Base-by-base conservation (phyloP, 164 flowering plant genomes). In the Piper longum region DNA sequence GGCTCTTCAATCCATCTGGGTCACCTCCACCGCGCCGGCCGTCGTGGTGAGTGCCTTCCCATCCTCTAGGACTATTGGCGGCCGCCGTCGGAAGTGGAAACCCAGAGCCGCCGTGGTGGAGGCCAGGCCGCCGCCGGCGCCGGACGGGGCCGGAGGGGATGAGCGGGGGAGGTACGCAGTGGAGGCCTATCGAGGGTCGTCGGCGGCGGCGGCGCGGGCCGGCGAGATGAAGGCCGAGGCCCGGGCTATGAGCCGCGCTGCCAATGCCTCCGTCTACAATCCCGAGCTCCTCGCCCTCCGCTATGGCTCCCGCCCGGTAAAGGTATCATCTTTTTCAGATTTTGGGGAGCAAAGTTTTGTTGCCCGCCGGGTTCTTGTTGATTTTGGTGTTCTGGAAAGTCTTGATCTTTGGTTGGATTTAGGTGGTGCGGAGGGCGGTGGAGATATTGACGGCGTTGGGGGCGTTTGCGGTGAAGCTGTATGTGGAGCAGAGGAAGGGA, bases 181-280 rank as follows among this genome's bases (percentile, higher is more conserved):
- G 41, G 68, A 64, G 43, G 62, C 60, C 14, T 56, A 63, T 61
- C 64, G 39, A 16, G 11, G 55, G 17, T 59, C 57, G 41, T 16
- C 16, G 3, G 51, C 63, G 13, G 26, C 64, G 5, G 14, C 73
- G 58, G 81, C 68, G 61, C 80, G 82, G 51, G 68, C 88, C 0
- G 80, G 82, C 4, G 96, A 93, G 60, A 72, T 88, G 62, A 89
- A 90, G 71, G 95, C 99, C 12, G 99, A 93, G 78, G 82, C 84
- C 4, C 77, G 75, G 69, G 99, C 99, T 57, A 73, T 90, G 96
- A 70, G 81, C 13, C 95, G 99, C n/a, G 87, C 97, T n/a, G 82
- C 73, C 7, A 70, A 80, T 69, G 92, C 95, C 68, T 70, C 96
- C 48, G 83, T 87, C 48, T 93, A 90, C 74, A 79, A 69, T 64